phyloP scores from a whole-genome alignment of 2,329 filamentous ascomycete genomes.

The Aspergillus arachidicola region DNA sequence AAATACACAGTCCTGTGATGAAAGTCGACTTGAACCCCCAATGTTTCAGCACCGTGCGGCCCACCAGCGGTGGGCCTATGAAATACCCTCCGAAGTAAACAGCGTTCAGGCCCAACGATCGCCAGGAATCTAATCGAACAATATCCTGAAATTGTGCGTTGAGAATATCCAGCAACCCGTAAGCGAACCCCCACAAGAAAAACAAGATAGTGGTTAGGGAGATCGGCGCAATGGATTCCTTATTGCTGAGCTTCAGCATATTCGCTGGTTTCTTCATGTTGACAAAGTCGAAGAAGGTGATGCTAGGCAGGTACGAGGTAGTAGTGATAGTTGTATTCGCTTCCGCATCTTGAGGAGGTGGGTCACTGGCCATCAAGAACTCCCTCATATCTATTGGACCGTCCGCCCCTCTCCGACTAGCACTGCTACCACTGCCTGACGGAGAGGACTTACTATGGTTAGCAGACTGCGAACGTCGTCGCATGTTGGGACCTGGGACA shows the following conservation, averaged over 20 bases:
- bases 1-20: constrained; percentile 62
- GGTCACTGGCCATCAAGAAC: constrained; percentile 56
- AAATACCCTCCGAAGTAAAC: constrained; percentile 64
- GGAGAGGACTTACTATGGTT: constrained; percentile 23
- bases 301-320: constrained; percentile 35
- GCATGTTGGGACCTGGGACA: background rate
- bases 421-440: constrained; percentile 18
- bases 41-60: constrained; percentile 56
- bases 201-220: constrained; percentile 76
- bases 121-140: constrained; percentile 41
- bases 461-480: constrained; percentile 12
- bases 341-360: constrained; percentile 32
- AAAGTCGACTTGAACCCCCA: constrained; percentile 67
- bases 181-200: constrained; percentile 88
- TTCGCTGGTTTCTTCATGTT: constrained; percentile 60
- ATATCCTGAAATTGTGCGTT: constrained; percentile 65
- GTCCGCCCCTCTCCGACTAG: constrained; percentile 1
- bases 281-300: constrained; percentile 65
- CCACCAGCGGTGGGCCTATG: constrained; percentile 58
- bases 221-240: constrained; percentile 60
- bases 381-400: constrained; percentile 49
- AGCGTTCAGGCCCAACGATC: constrained; percentile 55
- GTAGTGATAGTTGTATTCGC: constrained; percentile 43
- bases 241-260: constrained; percentile 60
- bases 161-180: constrained; percentile 80